Base-by-base conservation (phyloP, 2,329 filamentous ascomycete species). In the Chrysoporthe austroafricana region DNA sequence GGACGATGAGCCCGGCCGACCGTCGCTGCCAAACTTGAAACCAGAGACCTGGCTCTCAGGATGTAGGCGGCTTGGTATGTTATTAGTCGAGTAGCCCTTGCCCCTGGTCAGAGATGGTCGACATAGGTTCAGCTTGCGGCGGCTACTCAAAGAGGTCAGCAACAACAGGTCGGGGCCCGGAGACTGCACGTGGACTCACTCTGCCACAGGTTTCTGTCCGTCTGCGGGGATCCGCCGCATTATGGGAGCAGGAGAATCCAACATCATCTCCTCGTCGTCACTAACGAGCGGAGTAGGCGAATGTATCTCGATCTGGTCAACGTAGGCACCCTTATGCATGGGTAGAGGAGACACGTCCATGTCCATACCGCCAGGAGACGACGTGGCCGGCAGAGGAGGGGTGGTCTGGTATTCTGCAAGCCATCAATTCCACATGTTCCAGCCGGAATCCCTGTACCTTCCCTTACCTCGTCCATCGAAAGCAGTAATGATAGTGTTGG, bases 341-440 rank as follows among this genome's bases (percentile, higher is more conserved):
- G 94, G 94, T 52, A 98, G 81, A 50, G 96, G 95, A 57, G 95
- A 97, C 78, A 97, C 90, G 76, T 98, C 94, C 93, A 98, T 97
- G 34, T 70, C 63, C 66, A 88, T 84, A 77, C 97, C 94, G 69
- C 87, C 88, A 7, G 94, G 94, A 57, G 95, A 97, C 7, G 94
- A 97, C 1, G 93, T 91, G 2, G 81, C 68, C 32, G 89, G 90
- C 63, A 97, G 84, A 56, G 93, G 92, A 68, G 96, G 94, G 48
- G 94, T 97, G 46, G 91, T 96, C 74, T 93, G 87, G 74, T 86
- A 88, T 77, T 92, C 93, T 90, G 80, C 72, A 70, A 66, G 54
- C 69, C 69, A 73, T 78, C 78, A 71, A 61, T 64, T 63, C 66
- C 63, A 44, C 54, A 43, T 62, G 43, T 56, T 63, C 63, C 18